phyloP scores from a whole-genome alignment of 2,329 filamentous ascomycete species.

The Nemania sp. region DNA sequence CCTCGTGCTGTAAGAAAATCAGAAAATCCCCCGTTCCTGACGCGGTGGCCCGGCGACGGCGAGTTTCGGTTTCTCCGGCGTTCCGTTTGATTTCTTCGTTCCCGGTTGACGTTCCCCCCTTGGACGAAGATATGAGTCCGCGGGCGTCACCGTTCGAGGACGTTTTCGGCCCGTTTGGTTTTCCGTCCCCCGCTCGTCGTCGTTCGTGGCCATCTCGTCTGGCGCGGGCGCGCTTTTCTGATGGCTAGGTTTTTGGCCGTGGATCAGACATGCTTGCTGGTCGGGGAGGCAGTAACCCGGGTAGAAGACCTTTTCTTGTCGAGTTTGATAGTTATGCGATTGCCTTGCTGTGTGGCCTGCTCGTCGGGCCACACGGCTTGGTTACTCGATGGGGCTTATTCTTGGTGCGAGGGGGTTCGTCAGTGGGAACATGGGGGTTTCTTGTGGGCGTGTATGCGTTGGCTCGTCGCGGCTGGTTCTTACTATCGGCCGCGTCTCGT shows the following conservation, averaged over 20 bases:
- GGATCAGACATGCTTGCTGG: slow-evolving; percentile 44
- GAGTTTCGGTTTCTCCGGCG: too few relatives aligned
- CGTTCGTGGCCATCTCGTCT: slow-evolving; percentile 21
- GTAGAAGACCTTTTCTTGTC: slow-evolving; percentile 76
- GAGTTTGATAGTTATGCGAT: slow-evolving; percentile 98
- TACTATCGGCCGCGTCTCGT: neutral
- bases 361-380: slow-evolving; percentile 41
- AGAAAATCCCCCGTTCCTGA: slow-evolving; percentile 30
- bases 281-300: slow-evolving; percentile 50
- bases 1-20: slow-evolving; percentile 31
- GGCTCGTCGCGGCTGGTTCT: neutral
- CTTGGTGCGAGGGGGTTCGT: slow-evolving; percentile 89
- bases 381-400: slow-evolving; percentile 99
- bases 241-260: slow-evolving; percentile 39
- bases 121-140: slow-evolving; percentile 94
- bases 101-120: slow-evolving; percentile 53
- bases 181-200: too few relatives aligned
- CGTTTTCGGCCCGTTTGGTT: too few relatives aligned
- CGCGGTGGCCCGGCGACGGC: slow-evolving; percentile 11
- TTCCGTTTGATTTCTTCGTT: too few relatives aligned
- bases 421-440: slow-evolving; percentile 51
- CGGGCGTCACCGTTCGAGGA: too few relatives aligned
- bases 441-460: slow-evolving; percentile 26
- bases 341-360: slow-evolving; percentile 57
- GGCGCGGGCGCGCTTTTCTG: slow-evolving; percentile 29